phyloP scores from a whole-genome alignment of 1,139 yeast species.

The Hemisphaericaspora lyxosophila region DNA sequence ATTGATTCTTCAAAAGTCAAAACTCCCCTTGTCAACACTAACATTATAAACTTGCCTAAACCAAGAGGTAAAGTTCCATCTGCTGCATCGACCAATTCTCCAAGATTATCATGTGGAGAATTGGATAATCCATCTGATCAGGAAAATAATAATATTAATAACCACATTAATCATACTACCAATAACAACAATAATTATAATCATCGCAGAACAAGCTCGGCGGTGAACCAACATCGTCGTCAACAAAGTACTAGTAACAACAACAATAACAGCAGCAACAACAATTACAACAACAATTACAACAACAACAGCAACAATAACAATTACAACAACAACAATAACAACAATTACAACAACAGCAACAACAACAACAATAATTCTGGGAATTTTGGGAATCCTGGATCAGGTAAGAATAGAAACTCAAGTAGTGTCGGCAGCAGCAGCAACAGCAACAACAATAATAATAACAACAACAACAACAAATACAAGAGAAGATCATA shows the following conservation, averaged over 20 bases:
- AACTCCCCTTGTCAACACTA: conserved; percentile 18
- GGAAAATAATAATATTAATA: too few relatives aligned
- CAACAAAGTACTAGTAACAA: conserved; percentile 9
- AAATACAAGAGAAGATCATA: conserved; percentile 6
- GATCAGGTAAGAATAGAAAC: conserved; percentile 10
- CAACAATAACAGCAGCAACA: conserved; percentile 5
- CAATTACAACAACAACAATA: too few relatives aligned
- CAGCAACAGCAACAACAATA: conserved; percentile 2
- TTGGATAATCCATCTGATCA: conserved; percentile 4
- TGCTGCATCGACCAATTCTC: conserved; percentile 28
- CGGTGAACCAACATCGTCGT: conserved; percentile 8
- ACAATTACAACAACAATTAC: conserved; percentile 3
- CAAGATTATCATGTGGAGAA: conserved; percentile 5
- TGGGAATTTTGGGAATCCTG: too few relatives aligned
- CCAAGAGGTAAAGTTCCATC: conserved; percentile 13
- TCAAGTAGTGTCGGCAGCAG: conserved; percentile 9
- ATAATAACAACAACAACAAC: conserved; percentile 3
- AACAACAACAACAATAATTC: conserved; percentile 2
- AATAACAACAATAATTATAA: conserved; percentile 11
- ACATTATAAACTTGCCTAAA: conserved; percentile 14
- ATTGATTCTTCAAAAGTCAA: conserved; percentile 25
- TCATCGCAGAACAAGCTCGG: conserved; percentile 3
- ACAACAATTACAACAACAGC: too few relatives aligned
- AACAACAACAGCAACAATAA: conserved; percentile 3
- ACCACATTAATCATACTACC: too few relatives aligned